A percentile compares a stretch with the other conserved stretches of the same genome.
phyloP scores from a whole-genome alignment of 768 basidiomycete species.

The Boletus rufocinnamomeus region DNA sequence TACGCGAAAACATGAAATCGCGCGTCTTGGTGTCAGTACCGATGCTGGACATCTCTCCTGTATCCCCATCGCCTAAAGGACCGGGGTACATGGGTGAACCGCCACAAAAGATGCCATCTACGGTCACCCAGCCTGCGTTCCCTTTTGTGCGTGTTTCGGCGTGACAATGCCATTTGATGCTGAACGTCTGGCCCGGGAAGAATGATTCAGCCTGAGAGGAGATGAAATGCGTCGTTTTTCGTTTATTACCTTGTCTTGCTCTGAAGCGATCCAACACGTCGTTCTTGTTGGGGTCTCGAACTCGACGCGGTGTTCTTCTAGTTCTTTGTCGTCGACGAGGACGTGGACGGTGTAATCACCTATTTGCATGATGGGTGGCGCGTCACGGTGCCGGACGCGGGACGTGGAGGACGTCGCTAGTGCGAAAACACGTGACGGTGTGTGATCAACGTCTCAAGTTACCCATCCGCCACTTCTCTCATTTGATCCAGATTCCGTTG shows the following conservation, averaged over 20 bases:
- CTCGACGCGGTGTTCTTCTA: neutral
- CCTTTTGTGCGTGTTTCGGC: neutral
- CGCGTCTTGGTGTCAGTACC: neutral
- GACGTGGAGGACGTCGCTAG: too few relatives aligned
- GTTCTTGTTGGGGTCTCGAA: neutral
- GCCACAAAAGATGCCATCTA: neutral
- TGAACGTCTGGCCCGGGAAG: neutral
- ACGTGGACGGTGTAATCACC: neutral
- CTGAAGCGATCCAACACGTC: conserved; percentile 1
- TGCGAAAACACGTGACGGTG: neutral
- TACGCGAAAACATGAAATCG: neutral
- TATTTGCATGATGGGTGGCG: neutral
- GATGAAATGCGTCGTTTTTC: neutral
- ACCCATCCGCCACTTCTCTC: too few relatives aligned
- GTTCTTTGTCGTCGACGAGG: neutral
- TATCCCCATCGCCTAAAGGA: neutral
- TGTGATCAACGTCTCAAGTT: too few relatives aligned
- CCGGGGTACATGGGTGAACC: neutral
- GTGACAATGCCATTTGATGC: neutral
- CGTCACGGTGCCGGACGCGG: too few relatives aligned
- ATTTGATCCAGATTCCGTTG: too few relatives aligned
- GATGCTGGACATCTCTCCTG: neutral
- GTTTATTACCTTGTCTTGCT: neutral
- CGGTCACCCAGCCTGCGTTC: neutral
- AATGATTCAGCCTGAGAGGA: neutral